A percentile compares a stretch with the other conserved stretches of the same genome.
phyloP scores from a whole-genome alignment of 2,329 filamentous ascomycete species.

The Bimuria novae-zelandiae region DNA sequence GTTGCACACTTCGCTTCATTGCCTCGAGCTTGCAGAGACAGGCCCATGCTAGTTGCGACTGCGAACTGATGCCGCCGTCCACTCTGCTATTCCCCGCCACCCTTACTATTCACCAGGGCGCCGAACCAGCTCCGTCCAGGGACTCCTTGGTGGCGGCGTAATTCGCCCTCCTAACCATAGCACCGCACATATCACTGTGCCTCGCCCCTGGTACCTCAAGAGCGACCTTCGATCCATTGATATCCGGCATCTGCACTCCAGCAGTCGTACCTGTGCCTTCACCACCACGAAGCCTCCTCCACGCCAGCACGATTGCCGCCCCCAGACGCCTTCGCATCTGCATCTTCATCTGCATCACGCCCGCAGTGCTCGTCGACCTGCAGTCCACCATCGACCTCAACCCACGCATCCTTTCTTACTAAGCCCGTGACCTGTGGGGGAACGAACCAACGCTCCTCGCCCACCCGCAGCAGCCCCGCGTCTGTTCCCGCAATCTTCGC shows the following conservation, averaged over 20 bases:
- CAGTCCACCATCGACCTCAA: background rate
- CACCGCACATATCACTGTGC: constrained; percentile 24
- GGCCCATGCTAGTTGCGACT: constrained; percentile 30
- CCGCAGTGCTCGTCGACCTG: background rate
- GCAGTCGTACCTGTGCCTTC: constrained; percentile 6
- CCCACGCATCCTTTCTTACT: constrained; percentile 9
- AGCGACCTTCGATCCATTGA: constrained; percentile 7
- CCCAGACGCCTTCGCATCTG: background rate
- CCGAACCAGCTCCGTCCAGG: constrained; percentile 20
- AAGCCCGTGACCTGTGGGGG: constrained; percentile 7
- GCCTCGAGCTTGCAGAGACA: constrained; percentile 25
- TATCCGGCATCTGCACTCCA: constrained; percentile 10
- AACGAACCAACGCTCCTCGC: background rate
- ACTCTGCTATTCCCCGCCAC: constrained; percentile 25
- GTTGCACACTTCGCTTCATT: constrained; percentile 18
- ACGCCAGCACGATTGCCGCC: background rate
- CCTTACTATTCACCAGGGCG: constrained; percentile 33
- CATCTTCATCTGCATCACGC: background rate
- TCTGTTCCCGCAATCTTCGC: constrained; percentile 1
- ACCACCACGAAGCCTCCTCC: constrained; percentile 2
- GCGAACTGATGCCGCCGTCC: constrained; percentile 31
- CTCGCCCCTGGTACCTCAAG: constrained; percentile 17
- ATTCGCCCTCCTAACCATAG: constrained; percentile 31
- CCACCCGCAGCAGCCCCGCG: constrained; percentile 15
- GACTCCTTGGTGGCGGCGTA: constrained; percentile 29